These are phyloP conservation scores for Daldinia loculata DNA, from an alignment of 495 filamentous ascomycete species.

Conservation along the genomic window DNA sequence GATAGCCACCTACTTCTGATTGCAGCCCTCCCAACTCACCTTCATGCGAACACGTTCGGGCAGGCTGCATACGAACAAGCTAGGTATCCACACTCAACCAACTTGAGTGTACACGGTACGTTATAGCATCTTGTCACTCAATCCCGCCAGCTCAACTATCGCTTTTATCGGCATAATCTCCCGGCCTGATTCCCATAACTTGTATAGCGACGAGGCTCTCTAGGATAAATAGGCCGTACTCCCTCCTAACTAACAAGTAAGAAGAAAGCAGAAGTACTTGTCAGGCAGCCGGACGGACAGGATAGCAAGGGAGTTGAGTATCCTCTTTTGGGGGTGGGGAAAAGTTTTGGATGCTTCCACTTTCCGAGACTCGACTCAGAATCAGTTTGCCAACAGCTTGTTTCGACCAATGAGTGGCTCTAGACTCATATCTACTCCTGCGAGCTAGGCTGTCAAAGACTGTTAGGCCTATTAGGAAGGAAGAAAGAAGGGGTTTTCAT, in stretches of 20 bases:
- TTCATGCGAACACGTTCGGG: slow-evolving; percentile 61
- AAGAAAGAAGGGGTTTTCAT: slow-evolving; percentile 47
- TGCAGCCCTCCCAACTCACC: slow-evolving; percentile 51
- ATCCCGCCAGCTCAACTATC: slow-evolving; percentile 14
- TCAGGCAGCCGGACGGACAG: slow-evolving; percentile 26
- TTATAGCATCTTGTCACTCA: slow-evolving; percentile 31
- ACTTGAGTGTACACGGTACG: slow-evolving; percentile 35
- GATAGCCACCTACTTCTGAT: slow-evolving; percentile 51
- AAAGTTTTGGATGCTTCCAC: slow-evolving; percentile 43
- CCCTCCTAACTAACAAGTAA: not conserved
- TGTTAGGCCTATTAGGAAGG: slow-evolving; percentile 32
- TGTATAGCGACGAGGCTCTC: slow-evolving; percentile 7
- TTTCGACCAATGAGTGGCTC: slow-evolving; percentile 41
- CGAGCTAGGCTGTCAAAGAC: slow-evolving; percentile 45
- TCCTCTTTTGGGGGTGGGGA: slow-evolving; percentile 37
- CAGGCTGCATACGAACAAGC: slow-evolving; percentile 58
- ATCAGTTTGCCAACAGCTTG: slow-evolving; percentile 46
- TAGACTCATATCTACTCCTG: slow-evolving; percentile 35
- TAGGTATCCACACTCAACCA: slow-evolving; percentile 42
- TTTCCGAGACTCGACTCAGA: slow-evolving; percentile 51
- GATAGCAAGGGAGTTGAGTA: slow-evolving; percentile 28
- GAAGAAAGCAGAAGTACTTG: slow-evolving; percentile 18
- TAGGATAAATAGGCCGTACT: not conserved
- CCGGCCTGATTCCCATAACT: not conserved
- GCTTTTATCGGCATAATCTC: slow-evolving; percentile 9